phyloP scores from a whole-genome alignment of 1,284 basidiomycete species.

The Pterula multifida region DNA sequence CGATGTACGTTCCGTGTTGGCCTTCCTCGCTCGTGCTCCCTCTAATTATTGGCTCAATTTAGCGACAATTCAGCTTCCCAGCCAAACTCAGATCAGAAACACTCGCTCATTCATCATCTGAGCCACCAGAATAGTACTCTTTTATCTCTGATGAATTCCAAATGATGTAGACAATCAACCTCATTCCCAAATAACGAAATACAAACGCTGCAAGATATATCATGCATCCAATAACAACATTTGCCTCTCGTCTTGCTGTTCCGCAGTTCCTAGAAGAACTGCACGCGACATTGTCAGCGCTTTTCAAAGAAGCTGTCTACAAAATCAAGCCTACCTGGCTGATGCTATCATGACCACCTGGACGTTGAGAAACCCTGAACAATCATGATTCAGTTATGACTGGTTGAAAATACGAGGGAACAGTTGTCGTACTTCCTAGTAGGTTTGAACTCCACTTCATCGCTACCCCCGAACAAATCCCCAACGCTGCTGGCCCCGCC shows the following conservation, averaged over 20 bases:
- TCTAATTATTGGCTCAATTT: background rate
- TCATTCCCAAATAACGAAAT: too few relatives aligned
- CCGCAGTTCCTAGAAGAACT: too few relatives aligned
- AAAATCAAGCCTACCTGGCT: too few relatives aligned
- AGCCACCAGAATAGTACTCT: background rate
- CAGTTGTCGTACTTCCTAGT: conserved; percentile 43
- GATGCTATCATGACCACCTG: conserved; percentile 52
- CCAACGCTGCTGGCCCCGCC: conserved; percentile 36
- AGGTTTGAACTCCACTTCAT: conserved; percentile 41
- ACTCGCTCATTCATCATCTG: background rate
- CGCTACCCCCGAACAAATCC: conserved; percentile 34
- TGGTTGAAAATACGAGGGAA: background rate
- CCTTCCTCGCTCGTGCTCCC: too few relatives aligned
- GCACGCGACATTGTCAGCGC: too few relatives aligned
- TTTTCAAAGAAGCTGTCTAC: too few relatives aligned
- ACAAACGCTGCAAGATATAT: background rate
- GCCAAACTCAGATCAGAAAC: background rate
- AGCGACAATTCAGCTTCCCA: background rate
- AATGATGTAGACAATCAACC: too few relatives aligned
- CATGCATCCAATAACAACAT: background rate
- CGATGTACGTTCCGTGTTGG: conserved; percentile 21
- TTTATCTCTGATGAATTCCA: conserved; percentile 3
- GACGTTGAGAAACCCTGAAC: conserved; percentile 42
- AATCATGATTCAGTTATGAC: background rate
- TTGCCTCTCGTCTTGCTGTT: too few relatives aligned